Percentiles rank a stretch among this genome's conserved stretches.
phyloP scores from a whole-genome alignment of 345 rosid genomes.

The Corchorus capsularis region DNA sequence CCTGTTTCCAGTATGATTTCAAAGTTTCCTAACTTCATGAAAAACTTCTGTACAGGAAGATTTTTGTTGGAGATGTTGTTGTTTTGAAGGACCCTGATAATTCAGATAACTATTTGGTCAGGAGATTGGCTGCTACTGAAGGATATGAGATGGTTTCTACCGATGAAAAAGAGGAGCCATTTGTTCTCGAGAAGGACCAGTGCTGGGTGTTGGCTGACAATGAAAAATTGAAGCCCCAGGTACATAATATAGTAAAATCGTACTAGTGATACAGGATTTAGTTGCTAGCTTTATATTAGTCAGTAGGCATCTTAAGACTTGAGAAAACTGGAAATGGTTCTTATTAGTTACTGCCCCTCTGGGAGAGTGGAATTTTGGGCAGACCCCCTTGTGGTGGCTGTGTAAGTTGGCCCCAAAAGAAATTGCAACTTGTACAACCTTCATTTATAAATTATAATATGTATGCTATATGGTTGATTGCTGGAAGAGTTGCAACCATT shows the following conservation, averaged over 20 bases:
- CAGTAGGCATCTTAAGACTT: neutral
- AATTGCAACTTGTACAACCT: neutral
- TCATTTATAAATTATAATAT: neutral
- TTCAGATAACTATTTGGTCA: slow-evolving; percentile 56
- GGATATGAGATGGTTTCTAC: slow-evolving; percentile 89
- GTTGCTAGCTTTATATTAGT: neutral
- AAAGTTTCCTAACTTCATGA: slow-evolving; percentile 7
- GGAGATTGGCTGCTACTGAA: slow-evolving; percentile 85
- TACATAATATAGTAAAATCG: slow-evolving; percentile 27
- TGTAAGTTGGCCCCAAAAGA: neutral
- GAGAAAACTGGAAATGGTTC: neutral
- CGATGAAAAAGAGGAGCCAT: slow-evolving; percentile 78
- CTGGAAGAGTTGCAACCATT: neutral
- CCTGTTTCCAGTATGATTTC: slow-evolving; percentile 7
- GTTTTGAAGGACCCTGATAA: slow-evolving; percentile 80
- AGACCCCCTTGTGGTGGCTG: neutral
- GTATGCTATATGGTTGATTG: neutral
- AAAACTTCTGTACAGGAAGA: slow-evolving; percentile 42
- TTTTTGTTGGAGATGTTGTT: slow-evolving; percentile 92
- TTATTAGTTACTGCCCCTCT: neutral
- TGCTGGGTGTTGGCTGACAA: slow-evolving; percentile 96
- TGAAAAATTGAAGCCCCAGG: slow-evolving; percentile 76
- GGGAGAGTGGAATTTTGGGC: neutral
- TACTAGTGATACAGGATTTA: neutral
- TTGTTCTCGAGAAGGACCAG: slow-evolving; percentile 71